A percentile compares a stretch with the other conserved stretches of the same genome.
phyloP scores from a whole-genome alignment of 1,139 yeast species.

The Wickerhamiella infanticola region DNA sequence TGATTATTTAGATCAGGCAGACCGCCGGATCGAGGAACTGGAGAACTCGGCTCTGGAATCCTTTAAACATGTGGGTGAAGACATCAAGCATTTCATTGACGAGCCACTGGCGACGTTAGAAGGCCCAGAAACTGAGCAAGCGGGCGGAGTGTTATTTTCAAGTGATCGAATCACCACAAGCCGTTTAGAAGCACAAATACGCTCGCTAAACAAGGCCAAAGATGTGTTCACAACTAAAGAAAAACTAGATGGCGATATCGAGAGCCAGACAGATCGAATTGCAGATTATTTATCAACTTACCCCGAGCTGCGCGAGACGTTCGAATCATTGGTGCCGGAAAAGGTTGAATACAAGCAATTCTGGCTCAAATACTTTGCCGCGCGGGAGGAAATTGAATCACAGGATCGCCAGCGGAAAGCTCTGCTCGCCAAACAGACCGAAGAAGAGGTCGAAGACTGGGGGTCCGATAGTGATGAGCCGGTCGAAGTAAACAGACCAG shows the following conservation, averaged over 20 bases:
- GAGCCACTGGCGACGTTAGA: not conserved
- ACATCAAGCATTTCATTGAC: slow-evolving; percentile 17
- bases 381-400: slow-evolving; percentile 38
- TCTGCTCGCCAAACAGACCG: slow-evolving; percentile 32
- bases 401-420: slow-evolving; percentile 55
- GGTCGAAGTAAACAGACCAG: slow-evolving; percentile 18
- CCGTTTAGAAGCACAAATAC: slow-evolving; percentile 44
- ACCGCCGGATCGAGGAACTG: slow-evolving; percentile 48
- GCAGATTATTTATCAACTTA: slow-evolving; percentile 34
- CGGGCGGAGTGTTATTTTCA: slow-evolving; percentile 5
- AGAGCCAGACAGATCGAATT: slow-evolving; percentile 38
- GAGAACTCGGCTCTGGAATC: slow-evolving; percentile 50
- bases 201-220: slow-evolving; percentile 34
- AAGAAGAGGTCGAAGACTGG: slow-evolving; percentile 29
- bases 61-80: slow-evolving; percentile 38
- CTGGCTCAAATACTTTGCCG: slow-evolving; percentile 60
- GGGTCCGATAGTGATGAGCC: slow-evolving; percentile 26
- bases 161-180: slow-evolving; percentile 28
- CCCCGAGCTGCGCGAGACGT: slow-evolving; percentile 39
- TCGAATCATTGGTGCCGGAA: slow-evolving; percentile 55
- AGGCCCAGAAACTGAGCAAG: not conserved
- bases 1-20: slow-evolving; percentile 46
- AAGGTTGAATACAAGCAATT: slow-evolving; percentile 43
- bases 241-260: slow-evolving; percentile 29
- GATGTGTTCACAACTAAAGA: slow-evolving; percentile 27